Base-by-base conservation (phyloP, 108 stramenopile genomes). In the Discostella stelligeroides region DNA sequence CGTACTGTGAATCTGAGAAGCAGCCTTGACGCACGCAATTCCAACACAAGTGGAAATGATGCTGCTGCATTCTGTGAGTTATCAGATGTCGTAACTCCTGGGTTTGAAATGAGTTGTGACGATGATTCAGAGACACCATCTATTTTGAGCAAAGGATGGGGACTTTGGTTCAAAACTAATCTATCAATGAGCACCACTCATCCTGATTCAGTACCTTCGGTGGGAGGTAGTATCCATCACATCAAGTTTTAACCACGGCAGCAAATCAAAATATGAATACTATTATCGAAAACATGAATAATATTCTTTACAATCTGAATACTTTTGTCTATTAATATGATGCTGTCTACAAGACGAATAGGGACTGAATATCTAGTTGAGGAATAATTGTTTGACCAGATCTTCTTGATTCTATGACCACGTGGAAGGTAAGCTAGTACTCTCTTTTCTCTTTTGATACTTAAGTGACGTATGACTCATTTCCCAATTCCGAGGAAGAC, bases 81-180 rank as follows among this genome's bases (percentile, higher is more conserved):
- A 61, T 66, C 65, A 66, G 46, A 55, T 45, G 50, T 25, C 18
- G 30, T 58, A 23, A 75, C 74, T 43, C 5, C 45, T 55, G 74
- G 74, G 14, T 75, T 57, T 68, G 63, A 43, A 27, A 68, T 75
- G 59, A 40, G 17, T 17, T 68, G 60, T 49, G 25, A 38, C 1
- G 23, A 63, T 27, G 47, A 68, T 46, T 43, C 41, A 27, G 39
- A 42, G 23, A 15, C 40, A 25, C 66, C 74, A 15, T 12, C 30
- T 12, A 54, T 68, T 15, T 23, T 41, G 37, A 15, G 61, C 51
- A 41, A 57, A 40, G 56, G n/a, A 0, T 68, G 37, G 41, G 74
- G 74, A 37, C 15, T 62, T 7, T 75, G 74, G 74, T 75, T 53
- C 60, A 75, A 75, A 48, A 75, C 38, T 13, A 62, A 62, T 18